Percentiles rank a stretch among this genome's conserved stretches.
These are phyloP conservation scores for Zasmidium angulare DNA, from an alignment of 2,329 filamentous ascomycete genomes.

Conservation along the genomic window DNA sequence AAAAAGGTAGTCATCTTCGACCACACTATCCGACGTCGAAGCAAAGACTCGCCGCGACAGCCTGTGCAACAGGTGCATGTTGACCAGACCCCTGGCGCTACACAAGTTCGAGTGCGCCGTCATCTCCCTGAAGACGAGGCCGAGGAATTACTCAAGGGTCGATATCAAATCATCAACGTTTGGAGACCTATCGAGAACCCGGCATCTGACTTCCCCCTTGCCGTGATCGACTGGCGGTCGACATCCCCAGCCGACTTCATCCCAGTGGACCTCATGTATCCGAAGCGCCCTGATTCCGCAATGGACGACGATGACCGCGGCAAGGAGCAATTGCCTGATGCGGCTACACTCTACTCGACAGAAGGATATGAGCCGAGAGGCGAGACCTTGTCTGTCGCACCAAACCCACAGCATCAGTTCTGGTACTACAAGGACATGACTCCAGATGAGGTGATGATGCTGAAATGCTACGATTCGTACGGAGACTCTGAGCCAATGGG, in stretches of 20 bases:
- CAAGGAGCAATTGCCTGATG: slow-evolving; percentile 57
- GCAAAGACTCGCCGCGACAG: slow-evolving; percentile 57
- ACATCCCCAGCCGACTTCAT: slow-evolving; percentile 60
- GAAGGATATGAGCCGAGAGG: slow-evolving; percentile 63
- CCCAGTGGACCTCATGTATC: slow-evolving; percentile 63
- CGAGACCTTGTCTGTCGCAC: slow-evolving; percentile 61
- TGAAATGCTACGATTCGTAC: slow-evolving; percentile 51
- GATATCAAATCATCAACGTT: slow-evolving; percentile 69
- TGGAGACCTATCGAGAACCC: slow-evolving; percentile 67
- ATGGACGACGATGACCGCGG: slow-evolving; percentile 54
- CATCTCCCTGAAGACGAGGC: slow-evolving; percentile 59
- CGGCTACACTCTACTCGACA: slow-evolving; percentile 46
- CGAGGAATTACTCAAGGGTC: slow-evolving; percentile 55
- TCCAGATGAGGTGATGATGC: slow-evolving; percentile 53
- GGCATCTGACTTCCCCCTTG: slow-evolving; percentile 66
- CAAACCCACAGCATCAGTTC: slow-evolving; percentile 60
- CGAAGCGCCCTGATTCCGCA: slow-evolving; percentile 42
- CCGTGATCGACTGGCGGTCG: slow-evolving; percentile 64
- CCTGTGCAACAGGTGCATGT: slow-evolving; percentile 71
- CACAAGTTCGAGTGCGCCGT: slow-evolving; percentile 60
- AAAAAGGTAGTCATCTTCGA: slow-evolving; percentile 69
- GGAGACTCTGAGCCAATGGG: slow-evolving; percentile 43
- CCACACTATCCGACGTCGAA: slow-evolving; percentile 64
- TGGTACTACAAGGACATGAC: slow-evolving; percentile 70
- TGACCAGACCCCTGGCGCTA: slow-evolving; percentile 66